A percentile compares a stretch with the other conserved stretches of the same genome.
These are phyloP conservation scores for Trichoderma simmonsii DNA, from an alignment of 2,329 filamentous ascomycete species.

Conservation along the genomic window DNA sequence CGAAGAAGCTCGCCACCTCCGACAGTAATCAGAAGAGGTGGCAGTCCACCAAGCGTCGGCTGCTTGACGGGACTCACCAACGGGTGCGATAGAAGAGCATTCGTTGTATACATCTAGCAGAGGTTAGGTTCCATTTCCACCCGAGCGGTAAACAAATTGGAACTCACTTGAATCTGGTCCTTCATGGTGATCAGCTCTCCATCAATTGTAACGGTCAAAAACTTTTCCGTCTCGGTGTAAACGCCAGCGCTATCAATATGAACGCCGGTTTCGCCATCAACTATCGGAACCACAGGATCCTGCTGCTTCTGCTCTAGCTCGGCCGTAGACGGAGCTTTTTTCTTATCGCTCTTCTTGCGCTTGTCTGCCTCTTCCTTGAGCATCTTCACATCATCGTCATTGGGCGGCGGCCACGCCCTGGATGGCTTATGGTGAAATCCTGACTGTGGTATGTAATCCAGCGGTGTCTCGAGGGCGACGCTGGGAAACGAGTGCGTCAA, in stretches of 20 bases:
- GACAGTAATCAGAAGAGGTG: conserved; percentile 79
- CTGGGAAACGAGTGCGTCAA: conserved; percentile 94
- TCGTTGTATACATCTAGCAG: conserved; percentile 68
- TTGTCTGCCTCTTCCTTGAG: conserved; percentile 52
- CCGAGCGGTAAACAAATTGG: background rate
- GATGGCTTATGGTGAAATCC: conserved; percentile 93
- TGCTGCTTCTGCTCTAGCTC: conserved; percentile 35
- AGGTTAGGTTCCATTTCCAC: conserved; percentile 11
- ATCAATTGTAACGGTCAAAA: conserved; percentile 66
- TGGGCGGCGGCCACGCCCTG: conserved; percentile 87
- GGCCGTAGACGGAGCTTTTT: conserved; percentile 23
- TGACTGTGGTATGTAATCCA: conserved; percentile 84
- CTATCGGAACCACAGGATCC: conserved; percentile 30
- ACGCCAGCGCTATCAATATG: conserved; percentile 30
- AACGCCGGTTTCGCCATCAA: conserved; percentile 23
- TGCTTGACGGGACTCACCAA: conserved; percentile 87
- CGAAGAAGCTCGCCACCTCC: conserved; percentile 86
- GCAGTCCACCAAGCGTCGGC: conserved; percentile 82
- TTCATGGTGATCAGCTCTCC: conserved; percentile 70
- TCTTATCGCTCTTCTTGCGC: conserved; percentile 27
- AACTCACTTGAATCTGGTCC: conserved; percentile 81
- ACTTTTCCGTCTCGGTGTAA: conserved; percentile 30
- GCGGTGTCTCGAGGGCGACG: conserved; percentile 64
- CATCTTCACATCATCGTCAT: conserved; percentile 66
- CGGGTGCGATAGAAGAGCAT: conserved; percentile 80